A percentile compares a stretch with the other conserved stretches of the same genome.
Evolutionary conservation across 345 rosid species (phyloP).

Genomic region (Syzygium grande): DNA sequence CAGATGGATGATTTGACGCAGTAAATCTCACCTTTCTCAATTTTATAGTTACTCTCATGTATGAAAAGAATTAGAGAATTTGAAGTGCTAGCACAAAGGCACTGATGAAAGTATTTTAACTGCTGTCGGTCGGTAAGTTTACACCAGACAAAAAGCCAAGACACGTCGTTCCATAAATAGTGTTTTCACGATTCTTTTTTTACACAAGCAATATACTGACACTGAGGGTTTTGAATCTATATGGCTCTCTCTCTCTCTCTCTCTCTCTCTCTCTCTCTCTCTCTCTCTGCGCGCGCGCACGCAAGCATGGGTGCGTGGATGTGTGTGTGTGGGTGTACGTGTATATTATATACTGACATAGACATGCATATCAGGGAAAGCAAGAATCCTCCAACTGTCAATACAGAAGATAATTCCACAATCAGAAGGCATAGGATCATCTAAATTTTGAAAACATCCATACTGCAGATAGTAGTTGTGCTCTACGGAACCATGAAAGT

Average conservation of each 20-base stretch:
- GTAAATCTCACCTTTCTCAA: background rate
- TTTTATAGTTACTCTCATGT: background rate
- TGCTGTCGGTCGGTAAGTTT: background rate
- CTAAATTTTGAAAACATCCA: background rate
- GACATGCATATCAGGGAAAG: background rate
- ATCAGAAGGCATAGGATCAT: background rate
- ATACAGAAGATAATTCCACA: background rate
- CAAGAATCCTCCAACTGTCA: background rate
- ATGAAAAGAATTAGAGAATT: background rate
- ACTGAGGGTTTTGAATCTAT: background rate
- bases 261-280: too few relatives aligned
- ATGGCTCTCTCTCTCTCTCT: too few relatives aligned
- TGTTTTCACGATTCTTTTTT: too few relatives aligned
- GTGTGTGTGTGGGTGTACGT: too few relatives aligned
- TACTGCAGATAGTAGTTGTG: conserved; percentile 82
- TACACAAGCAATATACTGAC: too few relatives aligned
- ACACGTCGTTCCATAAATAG: too few relatives aligned
- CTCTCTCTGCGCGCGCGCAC: background rate
- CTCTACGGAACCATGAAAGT: conserved; percentile 85
- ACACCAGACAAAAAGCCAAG: background rate
- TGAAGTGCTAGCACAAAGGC: background rate
- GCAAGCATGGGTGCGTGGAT: too few relatives aligned
- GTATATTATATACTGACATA: background rate
- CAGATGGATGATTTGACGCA: background rate
- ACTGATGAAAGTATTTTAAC: background rate